Percentiles rank a stretch among this genome's conserved stretches.
Evolutionary conservation across 208 protist species (phyloP).

Genomic region (Jaenimonas drosophilae): DNA sequence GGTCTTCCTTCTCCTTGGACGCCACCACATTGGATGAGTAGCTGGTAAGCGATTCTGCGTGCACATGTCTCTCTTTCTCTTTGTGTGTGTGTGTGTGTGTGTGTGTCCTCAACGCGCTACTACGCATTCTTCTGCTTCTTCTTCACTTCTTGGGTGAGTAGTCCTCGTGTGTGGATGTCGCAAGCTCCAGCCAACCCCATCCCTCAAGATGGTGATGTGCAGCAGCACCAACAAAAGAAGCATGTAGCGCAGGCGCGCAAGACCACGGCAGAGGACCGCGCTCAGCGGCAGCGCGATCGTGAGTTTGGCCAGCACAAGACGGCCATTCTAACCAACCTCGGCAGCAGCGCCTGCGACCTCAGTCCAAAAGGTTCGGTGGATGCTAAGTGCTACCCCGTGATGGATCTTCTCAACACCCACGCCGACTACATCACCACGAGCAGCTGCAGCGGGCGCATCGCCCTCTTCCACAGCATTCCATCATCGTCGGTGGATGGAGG

Average conservation of each 20-base stretch:
- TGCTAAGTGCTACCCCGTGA: constrained; percentile 57
- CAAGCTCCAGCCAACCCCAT: neutral
- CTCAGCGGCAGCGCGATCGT: constrained; percentile 34
- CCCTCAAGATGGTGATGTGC: neutral
- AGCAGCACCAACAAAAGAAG: neutral
- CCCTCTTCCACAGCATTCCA: constrained; percentile 64
- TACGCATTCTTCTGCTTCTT: too few species aligned
- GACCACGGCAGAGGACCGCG: neutral
- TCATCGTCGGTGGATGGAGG: constrained; percentile 1
- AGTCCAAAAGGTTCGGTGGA: constrained; percentile 66
- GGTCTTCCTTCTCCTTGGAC: too few species aligned
- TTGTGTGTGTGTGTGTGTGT: too few species aligned
- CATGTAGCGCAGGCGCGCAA: neutral
- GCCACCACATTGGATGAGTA: too few species aligned
- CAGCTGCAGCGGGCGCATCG: constrained; percentile 84
- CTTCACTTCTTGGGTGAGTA: too few species aligned
- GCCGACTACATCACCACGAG: constrained; percentile 80
- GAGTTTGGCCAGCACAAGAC: constrained; percentile 67
- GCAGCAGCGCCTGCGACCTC: constrained; percentile 57
- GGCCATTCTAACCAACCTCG: constrained; percentile 45
- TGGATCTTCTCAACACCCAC: constrained; percentile 63
- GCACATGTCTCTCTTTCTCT: too few species aligned
- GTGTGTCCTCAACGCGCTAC: too few species aligned
- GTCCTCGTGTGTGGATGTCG: too few species aligned
- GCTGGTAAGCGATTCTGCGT: too few species aligned